Conservation (phyloP, 1,284 basidiomycete species). For the Ustilago trichophora region DNA sequence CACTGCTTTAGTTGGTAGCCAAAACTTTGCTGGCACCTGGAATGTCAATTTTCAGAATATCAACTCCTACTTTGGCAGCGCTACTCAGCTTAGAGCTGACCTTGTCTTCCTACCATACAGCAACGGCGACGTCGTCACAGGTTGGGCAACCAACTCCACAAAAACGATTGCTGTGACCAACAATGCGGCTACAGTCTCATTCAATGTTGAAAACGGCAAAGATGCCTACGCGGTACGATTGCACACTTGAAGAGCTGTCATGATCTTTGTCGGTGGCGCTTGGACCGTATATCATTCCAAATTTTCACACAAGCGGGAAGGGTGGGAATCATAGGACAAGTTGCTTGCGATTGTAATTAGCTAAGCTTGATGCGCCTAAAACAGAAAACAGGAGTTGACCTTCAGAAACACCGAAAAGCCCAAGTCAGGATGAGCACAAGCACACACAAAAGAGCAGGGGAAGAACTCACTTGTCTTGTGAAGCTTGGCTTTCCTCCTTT, state of each 20-base stretch:
- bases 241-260: slow-evolving; percentile 4
- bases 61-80: slow-evolving; percentile 6
- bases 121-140: slow-evolving; percentile 7
- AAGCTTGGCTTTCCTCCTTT: too few species aligned
- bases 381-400: too few species aligned
- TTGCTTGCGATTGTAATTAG: too few species aligned
- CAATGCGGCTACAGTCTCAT: slow-evolving; percentile 6
- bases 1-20: slow-evolving; percentile 8
- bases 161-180: slow-evolving; percentile 4
- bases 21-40: slow-evolving; percentile 4
- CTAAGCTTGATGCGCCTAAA: too few species aligned
- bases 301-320: too few species aligned
- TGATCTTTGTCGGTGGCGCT: too few species aligned
- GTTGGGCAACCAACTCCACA: slow-evolving; percentile 5
- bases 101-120: slow-evolving; percentile 8
- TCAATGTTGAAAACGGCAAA: slow-evolving; percentile 2
- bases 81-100: slow-evolving; percentile 3
- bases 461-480: too few species aligned
- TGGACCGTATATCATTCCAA: too few species aligned
- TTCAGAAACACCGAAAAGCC: too few species aligned
- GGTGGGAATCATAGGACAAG: too few species aligned
- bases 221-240: slow-evolving; percentile 13
- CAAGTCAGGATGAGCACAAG: too few species aligned
- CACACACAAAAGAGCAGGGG: too few species aligned
- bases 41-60: slow-evolving; percentile 13